A percentile compares a stretch with the other conserved stretches of the same genome.
Evolutionary conservation across 192 early-diverging fungal species (phyloP).

Genomic region (Backusella psychrophila): DNA sequence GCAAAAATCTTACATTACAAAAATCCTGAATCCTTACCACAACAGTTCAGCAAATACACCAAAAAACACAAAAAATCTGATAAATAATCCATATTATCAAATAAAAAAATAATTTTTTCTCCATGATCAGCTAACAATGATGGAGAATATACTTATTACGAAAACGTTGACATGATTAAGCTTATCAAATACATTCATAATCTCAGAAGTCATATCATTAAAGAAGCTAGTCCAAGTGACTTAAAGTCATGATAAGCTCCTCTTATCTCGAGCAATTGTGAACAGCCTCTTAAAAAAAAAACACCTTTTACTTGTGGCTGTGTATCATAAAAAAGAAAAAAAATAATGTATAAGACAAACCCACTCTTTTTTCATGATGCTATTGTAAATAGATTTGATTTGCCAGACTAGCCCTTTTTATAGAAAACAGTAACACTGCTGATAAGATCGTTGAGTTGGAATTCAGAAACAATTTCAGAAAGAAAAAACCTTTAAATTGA

Average conservation of each 20-base stretch:
- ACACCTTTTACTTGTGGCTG: too few species aligned
- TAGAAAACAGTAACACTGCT: background rate
- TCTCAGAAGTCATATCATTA: too few species aligned
- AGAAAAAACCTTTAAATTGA: background rate
- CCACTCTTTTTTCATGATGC: background rate
- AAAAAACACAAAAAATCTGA: background rate
- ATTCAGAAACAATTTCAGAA: background rate
- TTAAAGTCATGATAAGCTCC: too few species aligned
- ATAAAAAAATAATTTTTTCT: background rate
- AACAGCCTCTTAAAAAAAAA: too few species aligned
- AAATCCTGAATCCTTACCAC: background rate
- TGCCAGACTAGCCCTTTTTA: background rate
- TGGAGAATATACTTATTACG: too few species aligned
- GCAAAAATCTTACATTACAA: background rate
- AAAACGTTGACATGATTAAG: too few species aligned
- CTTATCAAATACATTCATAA: too few species aligned
- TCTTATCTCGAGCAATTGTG: too few species aligned
- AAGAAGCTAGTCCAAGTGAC: too few species aligned
- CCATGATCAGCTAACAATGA: background rate
- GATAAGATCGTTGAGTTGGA: background rate
- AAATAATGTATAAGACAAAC: background rate
- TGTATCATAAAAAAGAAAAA: too few species aligned
- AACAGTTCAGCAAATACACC: background rate
- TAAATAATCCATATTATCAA: background rate
- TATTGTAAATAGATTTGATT: background rate